Evolutionary conservation across 2,329 filamentous ascomycete genomes (phyloP), one percentile per base, ranked within the genome.

Genomic region (Beauveria varroae): DNA sequence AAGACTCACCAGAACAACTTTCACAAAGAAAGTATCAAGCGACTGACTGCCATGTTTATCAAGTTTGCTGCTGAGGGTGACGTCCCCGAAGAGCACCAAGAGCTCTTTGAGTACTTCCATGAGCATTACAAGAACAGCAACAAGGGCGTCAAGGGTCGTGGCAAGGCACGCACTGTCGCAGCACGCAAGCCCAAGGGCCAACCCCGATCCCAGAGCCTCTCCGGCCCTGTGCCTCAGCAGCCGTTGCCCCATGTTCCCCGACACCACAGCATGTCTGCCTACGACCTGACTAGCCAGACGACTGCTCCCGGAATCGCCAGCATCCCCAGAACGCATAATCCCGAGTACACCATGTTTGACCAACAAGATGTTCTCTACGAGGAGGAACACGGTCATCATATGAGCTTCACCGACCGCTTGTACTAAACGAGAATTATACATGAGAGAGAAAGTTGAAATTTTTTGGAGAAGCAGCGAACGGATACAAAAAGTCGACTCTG

Each of bases 1-100:
- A 98, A 98, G 88, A 90, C 89, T 2, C 93, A 98, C 70, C 91
- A 96, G 75, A 97, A 97, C 77, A 93, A 93, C 70, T 97, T 96
- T 72, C 93, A 98, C 74, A 83, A 84, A 43, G 76, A 83, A n/a
- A 88, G 89, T 0, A 80, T 97, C 44, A 81, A 85, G 63, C 78
- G 81, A 16, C 79, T 96, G 26, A 91, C 88, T 1, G 67, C 78
- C 49, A 88, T 87, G 70, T 95, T 96, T 70, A 83, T 86, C 18
- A 79, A 71, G 41, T 82, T 87, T 58, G 80, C 79, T n/a, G 83
- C 88, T 43, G 76, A 79, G 5, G 84, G 70, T 12, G 65, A 71
- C 14, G 67, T 93, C n/a, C 78, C 82, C 0, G 81, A 86, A 43
- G 74, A 76, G 5, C 91, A 97, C 68, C 86, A 84, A 64, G 87